Conservation (phyloP, 2,329 filamentous ascomycete species). For the Aspergillus fumigatus region DNA sequence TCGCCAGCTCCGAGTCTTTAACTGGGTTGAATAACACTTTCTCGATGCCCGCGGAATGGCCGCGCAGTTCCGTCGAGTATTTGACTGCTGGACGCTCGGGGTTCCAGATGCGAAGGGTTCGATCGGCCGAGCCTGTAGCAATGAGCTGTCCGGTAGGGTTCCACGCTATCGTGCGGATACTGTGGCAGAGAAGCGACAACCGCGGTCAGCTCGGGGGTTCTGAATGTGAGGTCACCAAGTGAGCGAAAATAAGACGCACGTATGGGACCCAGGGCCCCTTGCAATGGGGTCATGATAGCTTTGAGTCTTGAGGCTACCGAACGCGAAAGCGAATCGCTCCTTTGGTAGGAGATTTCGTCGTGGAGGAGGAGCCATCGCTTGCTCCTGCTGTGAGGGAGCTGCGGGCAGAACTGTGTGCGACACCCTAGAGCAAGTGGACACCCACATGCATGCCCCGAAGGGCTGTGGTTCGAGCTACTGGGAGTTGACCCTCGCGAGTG, state of each 20-base stretch:
- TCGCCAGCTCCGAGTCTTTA: constrained; percentile 47
- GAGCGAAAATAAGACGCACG: constrained; percentile 41
- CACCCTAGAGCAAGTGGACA: constrained; percentile 3
- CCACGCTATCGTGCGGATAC: constrained; percentile 79
- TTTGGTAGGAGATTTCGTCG: constrained; percentile 50
- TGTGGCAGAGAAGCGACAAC: constrained; percentile 29
- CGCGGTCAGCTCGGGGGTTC: constrained; percentile 1
- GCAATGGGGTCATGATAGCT: constrained; percentile 62
- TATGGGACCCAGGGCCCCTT: constrained; percentile 52
- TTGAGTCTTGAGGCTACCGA: constrained; percentile 65
- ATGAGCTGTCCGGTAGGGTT: constrained; percentile 79
- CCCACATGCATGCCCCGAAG: constrained; percentile 19
- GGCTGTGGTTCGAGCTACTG: constrained; percentile 11
- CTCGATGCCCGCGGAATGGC: constrained; percentile 45
- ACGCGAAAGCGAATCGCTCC: constrained; percentile 63
- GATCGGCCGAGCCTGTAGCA: constrained; percentile 84
- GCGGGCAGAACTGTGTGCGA: not conserved
- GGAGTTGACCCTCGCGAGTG: not conserved
- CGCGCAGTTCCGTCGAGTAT: constrained; percentile 47
- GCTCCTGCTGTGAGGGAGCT: constrained; percentile 9
- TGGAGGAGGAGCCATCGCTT: constrained; percentile 36
- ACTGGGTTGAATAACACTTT: constrained; percentile 48
- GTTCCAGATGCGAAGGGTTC: constrained; percentile 90
- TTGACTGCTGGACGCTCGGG: constrained; percentile 44
- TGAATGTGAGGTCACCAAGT: not conserved